phyloP scores from a whole-genome alignment of 192 early-diverging fungal genomes.

The Coemansia sp. region DNA sequence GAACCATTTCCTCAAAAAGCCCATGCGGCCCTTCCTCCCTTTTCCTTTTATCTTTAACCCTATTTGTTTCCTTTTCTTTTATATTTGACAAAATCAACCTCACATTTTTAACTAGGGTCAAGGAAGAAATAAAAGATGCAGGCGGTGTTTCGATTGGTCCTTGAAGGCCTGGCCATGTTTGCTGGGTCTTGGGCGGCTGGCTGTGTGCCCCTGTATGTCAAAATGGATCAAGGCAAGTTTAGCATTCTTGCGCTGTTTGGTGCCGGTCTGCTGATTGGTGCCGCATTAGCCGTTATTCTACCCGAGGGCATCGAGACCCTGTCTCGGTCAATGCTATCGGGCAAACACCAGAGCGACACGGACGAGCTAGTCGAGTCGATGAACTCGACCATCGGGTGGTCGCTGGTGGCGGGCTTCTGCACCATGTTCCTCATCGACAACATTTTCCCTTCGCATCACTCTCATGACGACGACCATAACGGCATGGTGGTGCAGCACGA shows the following conservation, averaged over 20 bases:
- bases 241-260: conserved; percentile 75
- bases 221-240: conserved; percentile 72
- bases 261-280: conserved; percentile 88
- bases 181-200: conserved; percentile 85
- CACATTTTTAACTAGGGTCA: background rate
- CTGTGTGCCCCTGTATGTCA: conserved; percentile 77
- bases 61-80: conserved; percentile 4
- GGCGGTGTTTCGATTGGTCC: conserved; percentile 50
- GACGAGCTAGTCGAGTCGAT: conserved; percentile 26
- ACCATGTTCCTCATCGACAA: conserved; percentile 90
- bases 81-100: background rate
- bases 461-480: background rate
- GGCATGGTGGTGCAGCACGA: conserved; percentile 1
- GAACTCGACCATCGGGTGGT: conserved; percentile 66
- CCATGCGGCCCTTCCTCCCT: too few relatives aligned
- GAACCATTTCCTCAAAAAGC: too few relatives aligned
- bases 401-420: conserved; percentile 78
- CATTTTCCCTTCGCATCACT: conserved; percentile 21
- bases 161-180: conserved; percentile 69
- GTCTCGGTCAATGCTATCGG: conserved; percentile 44
- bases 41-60: background rate
- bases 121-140: conserved; percentile 16
- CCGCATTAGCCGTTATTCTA: conserved; percentile 88
- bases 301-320: conserved; percentile 95
- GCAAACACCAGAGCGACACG: conserved; percentile 3